A percentile compares a stretch with the other conserved stretches of the same genome.
Conservation (phyloP, 2,329 filamentous ascomycete species). For the Byssochlamys sp. region DNA sequence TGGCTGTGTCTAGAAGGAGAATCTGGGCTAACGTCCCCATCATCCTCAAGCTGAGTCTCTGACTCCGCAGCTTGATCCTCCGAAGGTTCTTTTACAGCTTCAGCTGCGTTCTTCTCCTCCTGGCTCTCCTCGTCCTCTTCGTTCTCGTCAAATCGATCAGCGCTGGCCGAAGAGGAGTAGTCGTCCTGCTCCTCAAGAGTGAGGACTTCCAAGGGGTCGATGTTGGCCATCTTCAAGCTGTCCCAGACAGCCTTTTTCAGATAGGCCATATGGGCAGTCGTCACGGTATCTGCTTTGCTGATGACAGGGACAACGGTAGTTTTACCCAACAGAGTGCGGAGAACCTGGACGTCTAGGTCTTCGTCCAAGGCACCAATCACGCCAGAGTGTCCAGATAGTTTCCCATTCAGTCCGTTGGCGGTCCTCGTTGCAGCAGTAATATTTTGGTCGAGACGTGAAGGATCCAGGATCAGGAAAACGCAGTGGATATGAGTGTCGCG, state of each 20-base stretch:
- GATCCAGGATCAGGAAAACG: constrained; percentile 85
- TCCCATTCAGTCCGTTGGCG: constrained; percentile 45
- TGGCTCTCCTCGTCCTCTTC: constrained; percentile 34
- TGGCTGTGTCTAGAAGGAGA: constrained; percentile 27
- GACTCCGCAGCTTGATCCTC: constrained; percentile 17
- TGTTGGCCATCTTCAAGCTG: constrained; percentile 70
- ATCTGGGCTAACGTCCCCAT: constrained; percentile 22
- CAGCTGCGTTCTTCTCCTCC: constrained; percentile 9
- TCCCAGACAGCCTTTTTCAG: constrained; percentile 87
- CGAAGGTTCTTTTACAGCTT: constrained; percentile 12
- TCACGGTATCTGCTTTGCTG: constrained; percentile 92
- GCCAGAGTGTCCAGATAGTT: constrained; percentile 28
- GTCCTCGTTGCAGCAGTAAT: constrained; percentile 57
- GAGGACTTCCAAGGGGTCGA: constrained; percentile 81
- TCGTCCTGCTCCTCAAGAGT: constrained; percentile 68
- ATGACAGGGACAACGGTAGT: constrained; percentile 93
- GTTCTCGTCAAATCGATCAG: constrained; percentile 38
- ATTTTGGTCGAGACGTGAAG: constrained; percentile 72
- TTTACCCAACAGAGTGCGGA: constrained; percentile 80
- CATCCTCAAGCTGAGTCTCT: constrained; percentile 8
- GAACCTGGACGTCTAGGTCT: constrained; percentile 78
- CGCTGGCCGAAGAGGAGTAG: constrained; percentile 41
- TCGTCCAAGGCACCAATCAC: constrained; percentile 67
- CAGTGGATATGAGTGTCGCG: constrained; percentile 97
- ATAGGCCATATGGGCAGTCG: constrained; percentile 83